Evolutionary conservation across 2,329 filamentous ascomycete genomes (phyloP).

Genomic region (Paraphaeosphaeria minitans): DNA sequence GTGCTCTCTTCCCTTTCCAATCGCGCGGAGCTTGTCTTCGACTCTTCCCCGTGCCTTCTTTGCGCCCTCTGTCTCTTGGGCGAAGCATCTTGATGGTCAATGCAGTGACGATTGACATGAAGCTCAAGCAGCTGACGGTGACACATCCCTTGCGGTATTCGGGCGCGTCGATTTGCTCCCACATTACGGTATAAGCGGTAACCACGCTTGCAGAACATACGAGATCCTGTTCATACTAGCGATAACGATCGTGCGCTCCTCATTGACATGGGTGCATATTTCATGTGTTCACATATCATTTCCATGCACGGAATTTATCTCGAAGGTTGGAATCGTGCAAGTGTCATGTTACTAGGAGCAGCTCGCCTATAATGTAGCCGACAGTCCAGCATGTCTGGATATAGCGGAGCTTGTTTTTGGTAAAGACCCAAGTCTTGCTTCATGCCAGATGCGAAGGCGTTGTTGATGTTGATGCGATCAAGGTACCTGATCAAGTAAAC

Average conservation of each 20-base stretch:
- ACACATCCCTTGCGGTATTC: constrained; percentile 65
- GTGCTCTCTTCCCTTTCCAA: background rate
- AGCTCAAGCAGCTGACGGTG: constrained; percentile 45
- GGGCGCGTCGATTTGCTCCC: constrained; percentile 68
- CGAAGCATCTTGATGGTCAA: constrained; percentile 54
- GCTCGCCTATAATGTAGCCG: constrained; percentile 63
- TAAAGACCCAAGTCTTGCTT: constrained; percentile 60
- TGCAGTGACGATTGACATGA: constrained; percentile 55
- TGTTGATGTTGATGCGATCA: constrained; percentile 51
- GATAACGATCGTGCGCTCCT: constrained; percentile 70
- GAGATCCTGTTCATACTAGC: constrained; percentile 72
- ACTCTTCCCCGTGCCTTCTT: background rate
- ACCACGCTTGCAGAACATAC: constrained; percentile 71
- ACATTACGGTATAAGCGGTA: constrained; percentile 69
- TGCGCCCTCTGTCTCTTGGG: constrained; percentile 45
- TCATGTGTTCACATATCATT: constrained; percentile 60
- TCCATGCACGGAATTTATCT: constrained; percentile 57
- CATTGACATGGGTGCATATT: constrained; percentile 62
- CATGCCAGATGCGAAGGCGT: constrained; percentile 43
- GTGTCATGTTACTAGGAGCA: constrained; percentile 58
- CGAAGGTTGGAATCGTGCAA: constrained; percentile 55
- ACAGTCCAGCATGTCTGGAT: constrained; percentile 63
- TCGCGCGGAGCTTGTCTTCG: background rate
- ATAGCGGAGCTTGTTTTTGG: constrained; percentile 60
- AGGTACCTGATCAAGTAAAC: constrained; percentile 60